A percentile compares a stretch with the other conserved stretches of the same genome.
Evolutionary conservation across 2,329 filamentous ascomycete species (phyloP).

Genomic region (Penicillium capsulatum): DNA sequence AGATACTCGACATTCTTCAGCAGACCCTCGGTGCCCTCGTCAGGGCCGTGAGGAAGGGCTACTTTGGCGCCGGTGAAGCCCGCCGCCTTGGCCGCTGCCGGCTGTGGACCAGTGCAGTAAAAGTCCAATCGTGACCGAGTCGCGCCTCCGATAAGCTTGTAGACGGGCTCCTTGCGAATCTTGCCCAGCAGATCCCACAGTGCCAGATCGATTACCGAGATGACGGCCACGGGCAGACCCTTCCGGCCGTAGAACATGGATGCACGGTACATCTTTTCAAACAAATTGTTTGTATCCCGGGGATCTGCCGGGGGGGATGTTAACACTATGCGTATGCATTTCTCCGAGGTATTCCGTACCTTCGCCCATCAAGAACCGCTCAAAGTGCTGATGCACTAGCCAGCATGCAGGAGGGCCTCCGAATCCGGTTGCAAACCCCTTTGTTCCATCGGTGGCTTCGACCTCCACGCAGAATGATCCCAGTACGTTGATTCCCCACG

Average conservation of each 20-base stretch:
- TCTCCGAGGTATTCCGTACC: conserved; percentile 41
- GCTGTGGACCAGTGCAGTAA: conserved; percentile 90
- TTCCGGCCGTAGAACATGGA: conserved; percentile 98
- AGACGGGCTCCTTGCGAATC: conserved; percentile 86
- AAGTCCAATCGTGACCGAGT: conserved; percentile 79
- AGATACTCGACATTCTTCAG: conserved; percentile 89
- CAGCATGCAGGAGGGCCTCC: conserved; percentile 91
- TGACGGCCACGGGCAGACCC: conserved; percentile 82
- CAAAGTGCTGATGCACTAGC: conserved; percentile 90
- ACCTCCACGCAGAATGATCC: conserved; percentile 90
- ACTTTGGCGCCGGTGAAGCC: conserved; percentile 92
- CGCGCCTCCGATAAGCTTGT: conserved; percentile 89
- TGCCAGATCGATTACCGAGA: conserved; percentile 89
- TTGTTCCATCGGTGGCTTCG: conserved; percentile 83
- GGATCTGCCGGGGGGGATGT: conserved; percentile 56
- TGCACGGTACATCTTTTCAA: conserved; percentile 93
- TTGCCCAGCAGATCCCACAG: conserved; percentile 92
- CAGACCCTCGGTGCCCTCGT: conserved; percentile 76
- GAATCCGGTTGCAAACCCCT: conserved; percentile 90
- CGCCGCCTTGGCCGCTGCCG: conserved; percentile 72
- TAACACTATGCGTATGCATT: neutral
- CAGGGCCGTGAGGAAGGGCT: conserved; percentile 81
- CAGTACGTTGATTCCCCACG: conserved; percentile 92
- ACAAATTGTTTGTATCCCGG: conserved; percentile 83
- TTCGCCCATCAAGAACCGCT: conserved; percentile 81